Evolutionary conservation across 2,329 filamentous ascomycete species (phyloP).

Genomic region (Pestalotiopsis sp.): DNA sequence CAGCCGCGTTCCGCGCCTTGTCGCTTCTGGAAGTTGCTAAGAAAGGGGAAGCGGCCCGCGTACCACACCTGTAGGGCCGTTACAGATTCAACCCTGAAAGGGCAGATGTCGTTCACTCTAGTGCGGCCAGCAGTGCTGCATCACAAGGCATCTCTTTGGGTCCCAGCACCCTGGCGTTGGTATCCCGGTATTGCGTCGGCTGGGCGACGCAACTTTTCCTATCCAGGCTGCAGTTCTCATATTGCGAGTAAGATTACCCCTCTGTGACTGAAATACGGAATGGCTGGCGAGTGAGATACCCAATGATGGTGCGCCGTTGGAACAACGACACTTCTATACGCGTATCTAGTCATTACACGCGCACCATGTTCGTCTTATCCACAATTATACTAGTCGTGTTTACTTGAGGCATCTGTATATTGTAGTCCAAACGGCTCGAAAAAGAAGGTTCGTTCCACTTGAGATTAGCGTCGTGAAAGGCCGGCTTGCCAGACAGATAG

Average conservation of each 20-base stretch:
- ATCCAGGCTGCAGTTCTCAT: neutral
- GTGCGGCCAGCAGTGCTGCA: neutral
- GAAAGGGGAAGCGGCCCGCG: conserved; percentile 7
- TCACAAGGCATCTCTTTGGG: neutral
- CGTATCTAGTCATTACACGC: neutral
- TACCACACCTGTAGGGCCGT: conserved; percentile 9
- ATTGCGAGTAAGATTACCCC: neutral
- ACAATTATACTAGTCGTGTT: neutral
- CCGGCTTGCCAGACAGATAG: neutral
- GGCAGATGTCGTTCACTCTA: neutral
- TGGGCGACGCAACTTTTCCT: neutral
- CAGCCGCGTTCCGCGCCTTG: neutral
- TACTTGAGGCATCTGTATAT: neutral
- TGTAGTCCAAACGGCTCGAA: neutral
- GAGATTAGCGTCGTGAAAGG: neutral
- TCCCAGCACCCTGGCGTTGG: conserved; percentile 11
- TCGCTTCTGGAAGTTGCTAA: conserved; percentile 9
- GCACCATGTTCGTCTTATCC: neutral
- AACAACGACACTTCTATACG: neutral
- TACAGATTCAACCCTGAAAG: conserved; percentile 2
- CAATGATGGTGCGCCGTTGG: neutral
- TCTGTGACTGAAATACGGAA: neutral
- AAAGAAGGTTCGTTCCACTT: neutral
- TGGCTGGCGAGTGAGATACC: neutral
- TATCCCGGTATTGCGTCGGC: conserved; percentile 1